phyloP scores from a whole-genome alignment of 2,329 filamentous ascomycete species.

The Tolypocladium endophyticum region DNA sequence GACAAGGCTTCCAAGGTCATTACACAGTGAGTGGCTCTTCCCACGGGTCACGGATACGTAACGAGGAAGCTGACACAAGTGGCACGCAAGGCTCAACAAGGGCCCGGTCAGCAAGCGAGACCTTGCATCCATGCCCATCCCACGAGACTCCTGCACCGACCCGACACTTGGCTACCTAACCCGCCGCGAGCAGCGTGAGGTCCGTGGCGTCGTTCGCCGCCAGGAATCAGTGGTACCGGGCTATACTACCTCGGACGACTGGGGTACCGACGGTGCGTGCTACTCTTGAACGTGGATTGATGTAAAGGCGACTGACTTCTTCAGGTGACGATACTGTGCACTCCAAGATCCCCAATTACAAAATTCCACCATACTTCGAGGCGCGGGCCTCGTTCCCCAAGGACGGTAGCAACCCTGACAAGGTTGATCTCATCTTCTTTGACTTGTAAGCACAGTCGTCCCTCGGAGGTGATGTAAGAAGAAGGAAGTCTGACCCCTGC shows the following conservation, averaged over 20 bases:
- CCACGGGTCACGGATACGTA: not conserved
- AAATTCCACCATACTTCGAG: conserved; percentile 38
- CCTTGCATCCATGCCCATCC: conserved; percentile 23
- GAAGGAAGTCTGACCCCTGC: not conserved
- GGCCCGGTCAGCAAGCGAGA: conserved; percentile 22
- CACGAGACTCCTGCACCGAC: conserved; percentile 36
- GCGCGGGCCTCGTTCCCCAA: conserved; percentile 35
- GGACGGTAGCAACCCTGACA: conserved; percentile 27
- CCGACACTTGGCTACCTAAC: conserved; percentile 22
- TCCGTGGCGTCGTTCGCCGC: conserved; percentile 32
- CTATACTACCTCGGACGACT: conserved; percentile 46
- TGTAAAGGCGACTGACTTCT: not conserved
- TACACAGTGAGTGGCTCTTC: conserved; percentile 9
- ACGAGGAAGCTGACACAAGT: not conserved
- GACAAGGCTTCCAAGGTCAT: conserved; percentile 24
- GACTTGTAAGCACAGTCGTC: conserved; percentile 30
- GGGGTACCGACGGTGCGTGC: conserved; percentile 31
- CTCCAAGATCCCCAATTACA: conserved; percentile 32
- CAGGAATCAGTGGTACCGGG: conserved; percentile 36
- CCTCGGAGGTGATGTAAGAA: not conserved
- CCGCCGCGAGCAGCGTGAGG: conserved; percentile 12
- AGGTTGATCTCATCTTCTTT: conserved; percentile 42
- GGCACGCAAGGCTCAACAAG: conserved; percentile 26
- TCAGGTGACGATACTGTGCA: conserved; percentile 44
- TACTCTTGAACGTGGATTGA: not conserved